Conservation (phyloP, 352 stramenopile genomes). For the Globisporangium parvum region DNA sequence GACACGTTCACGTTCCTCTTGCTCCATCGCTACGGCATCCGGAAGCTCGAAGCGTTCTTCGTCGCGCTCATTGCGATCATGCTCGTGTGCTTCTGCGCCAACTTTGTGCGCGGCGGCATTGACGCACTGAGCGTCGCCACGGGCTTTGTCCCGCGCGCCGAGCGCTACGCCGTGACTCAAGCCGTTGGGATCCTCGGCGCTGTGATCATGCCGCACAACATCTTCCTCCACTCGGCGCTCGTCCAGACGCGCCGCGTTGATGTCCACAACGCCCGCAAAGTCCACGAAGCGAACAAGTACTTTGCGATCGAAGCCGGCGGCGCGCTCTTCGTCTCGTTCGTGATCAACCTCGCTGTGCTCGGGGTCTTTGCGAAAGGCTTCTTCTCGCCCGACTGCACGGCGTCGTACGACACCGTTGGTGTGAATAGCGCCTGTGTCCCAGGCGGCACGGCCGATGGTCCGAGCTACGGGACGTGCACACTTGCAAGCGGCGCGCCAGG, state of each 20-base stretch:
- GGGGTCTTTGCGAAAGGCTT: slow-evolving; percentile 93
- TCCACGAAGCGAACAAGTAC: slow-evolving; percentile 89
- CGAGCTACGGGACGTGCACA: slow-evolving; percentile 45
- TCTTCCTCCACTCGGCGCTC: slow-evolving; percentile 90
- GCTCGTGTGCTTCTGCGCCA: slow-evolving; percentile 90
- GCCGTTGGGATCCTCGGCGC: slow-evolving; percentile 91
- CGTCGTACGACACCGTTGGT: slow-evolving; percentile 36
- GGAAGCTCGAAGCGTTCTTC: slow-evolving; percentile 93
- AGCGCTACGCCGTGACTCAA: slow-evolving; percentile 73
- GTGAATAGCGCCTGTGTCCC: slow-evolving; percentile 75
- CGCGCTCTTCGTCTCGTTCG: slow-evolving; percentile 91
- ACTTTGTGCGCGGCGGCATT: slow-evolving; percentile 84
- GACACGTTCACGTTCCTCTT: slow-evolving; percentile 94
- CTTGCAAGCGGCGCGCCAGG: slow-evolving; percentile 52
- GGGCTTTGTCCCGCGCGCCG: slow-evolving; percentile 76
- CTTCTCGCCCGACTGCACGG: slow-evolving; percentile 71
- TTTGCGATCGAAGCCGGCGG: slow-evolving; percentile 91
- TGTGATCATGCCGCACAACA: slow-evolving; percentile 94
- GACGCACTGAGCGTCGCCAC: slow-evolving; percentile 51
- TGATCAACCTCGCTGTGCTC: slow-evolving; percentile 93
- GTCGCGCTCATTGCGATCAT: slow-evolving; percentile 91
- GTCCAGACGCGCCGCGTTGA: slow-evolving; percentile 63
- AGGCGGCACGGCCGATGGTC: slow-evolving; percentile 32
- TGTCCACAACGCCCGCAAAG: slow-evolving; percentile 45
- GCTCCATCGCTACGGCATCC: slow-evolving; percentile 90